Percentiles rank a stretch among this genome's conserved stretches.
These are phyloP conservation scores for Xylaria sp. DNA, from an alignment of 2,329 filamentous ascomycete genomes.

Conservation along the genomic window DNA sequence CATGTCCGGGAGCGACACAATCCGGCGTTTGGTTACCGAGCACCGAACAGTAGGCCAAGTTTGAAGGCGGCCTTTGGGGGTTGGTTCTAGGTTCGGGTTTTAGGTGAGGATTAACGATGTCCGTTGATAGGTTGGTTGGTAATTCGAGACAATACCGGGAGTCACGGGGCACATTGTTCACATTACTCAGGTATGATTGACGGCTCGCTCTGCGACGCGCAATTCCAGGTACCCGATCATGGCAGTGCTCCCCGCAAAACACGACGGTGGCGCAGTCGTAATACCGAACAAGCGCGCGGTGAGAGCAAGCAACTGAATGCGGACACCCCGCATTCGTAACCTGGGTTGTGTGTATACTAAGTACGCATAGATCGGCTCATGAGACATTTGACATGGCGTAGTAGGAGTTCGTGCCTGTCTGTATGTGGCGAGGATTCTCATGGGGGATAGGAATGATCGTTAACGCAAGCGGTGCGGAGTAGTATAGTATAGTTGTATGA, in stretches of 20 bases:
- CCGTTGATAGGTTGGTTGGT: constrained; percentile 2
- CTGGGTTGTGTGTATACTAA: too few species aligned
- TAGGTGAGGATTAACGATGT: constrained; percentile 17
- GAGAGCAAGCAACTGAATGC: constrained; percentile 18
- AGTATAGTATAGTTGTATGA: constrained; percentile 3
- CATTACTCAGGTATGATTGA: constrained; percentile 10
- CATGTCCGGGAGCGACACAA: constrained; percentile 5
- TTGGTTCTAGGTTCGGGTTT: constrained; percentile 10
- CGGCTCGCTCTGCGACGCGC: constrained; percentile 30
- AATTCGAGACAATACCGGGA: constrained; percentile 22
- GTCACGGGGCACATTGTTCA: constrained; percentile 15
- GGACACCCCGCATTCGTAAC: constrained; percentile 13
- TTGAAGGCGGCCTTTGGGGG: constrained; percentile 1
- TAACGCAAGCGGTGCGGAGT: constrained; percentile 1
- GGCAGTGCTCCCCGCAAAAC: constrained; percentile 35
- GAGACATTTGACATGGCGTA: constrained; percentile 12
- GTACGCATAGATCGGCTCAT: too few species aligned
- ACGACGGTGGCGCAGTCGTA: constrained; percentile 28
- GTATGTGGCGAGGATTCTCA: not conserved
- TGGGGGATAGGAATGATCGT: not conserved
- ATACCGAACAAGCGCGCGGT: constrained; percentile 29
- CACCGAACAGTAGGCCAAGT: not conserved
- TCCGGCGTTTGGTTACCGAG: constrained; percentile 9
- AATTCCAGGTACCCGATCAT: constrained; percentile 32
- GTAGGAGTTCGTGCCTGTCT: constrained; percentile 1